phyloP scores from a whole-genome alignment of 495 filamentous ascomycete species.

The Annulohypoxylon stygium region DNA sequence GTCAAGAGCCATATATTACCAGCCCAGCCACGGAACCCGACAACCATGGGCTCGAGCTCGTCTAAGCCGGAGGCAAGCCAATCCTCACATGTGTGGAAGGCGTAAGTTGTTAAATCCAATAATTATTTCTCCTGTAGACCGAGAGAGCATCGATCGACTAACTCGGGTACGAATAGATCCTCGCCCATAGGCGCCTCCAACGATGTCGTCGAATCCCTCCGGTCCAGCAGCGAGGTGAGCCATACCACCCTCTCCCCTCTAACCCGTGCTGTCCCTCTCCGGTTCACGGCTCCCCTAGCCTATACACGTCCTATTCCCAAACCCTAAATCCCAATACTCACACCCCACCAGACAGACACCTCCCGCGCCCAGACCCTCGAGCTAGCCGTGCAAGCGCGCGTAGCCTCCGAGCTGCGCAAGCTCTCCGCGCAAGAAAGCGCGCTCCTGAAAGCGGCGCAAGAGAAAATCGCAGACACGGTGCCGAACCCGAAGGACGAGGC shows the following conservation, averaged over 20 bases:
- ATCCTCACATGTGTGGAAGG: constrained; percentile 62
- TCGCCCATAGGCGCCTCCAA: constrained; percentile 89
- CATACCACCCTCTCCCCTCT: not conserved
- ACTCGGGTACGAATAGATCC: constrained; percentile 65
- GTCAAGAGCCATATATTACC: constrained; percentile 22
- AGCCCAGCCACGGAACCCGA: constrained; percentile 33
- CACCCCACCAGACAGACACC: constrained; percentile 76
- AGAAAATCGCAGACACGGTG: constrained; percentile 68
- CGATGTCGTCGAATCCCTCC: constrained; percentile 82
- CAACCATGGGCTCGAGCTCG: constrained; percentile 63
- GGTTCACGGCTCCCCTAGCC: too few species aligned
- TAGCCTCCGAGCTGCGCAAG: constrained; percentile 83
- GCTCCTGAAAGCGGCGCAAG: constrained; percentile 72
- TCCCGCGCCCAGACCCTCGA: constrained; percentile 86
- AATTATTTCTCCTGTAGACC: not conserved
- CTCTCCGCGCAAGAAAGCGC: constrained; percentile 70
- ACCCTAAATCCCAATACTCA: constrained; percentile 14
- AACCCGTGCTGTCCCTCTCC: not conserved
- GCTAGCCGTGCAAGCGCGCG: constrained; percentile 88
- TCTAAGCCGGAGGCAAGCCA: constrained; percentile 60
- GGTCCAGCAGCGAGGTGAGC: constrained; percentile 85
- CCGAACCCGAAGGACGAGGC: constrained; percentile 41
- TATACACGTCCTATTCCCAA: constrained; percentile 7
- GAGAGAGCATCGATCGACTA: constrained; percentile 6
- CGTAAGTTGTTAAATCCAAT: constrained; percentile 52